Evolutionary conservation across 2,329 filamentous ascomycete species (phyloP).

Genomic region (Colletotrichum trifolii): DNA sequence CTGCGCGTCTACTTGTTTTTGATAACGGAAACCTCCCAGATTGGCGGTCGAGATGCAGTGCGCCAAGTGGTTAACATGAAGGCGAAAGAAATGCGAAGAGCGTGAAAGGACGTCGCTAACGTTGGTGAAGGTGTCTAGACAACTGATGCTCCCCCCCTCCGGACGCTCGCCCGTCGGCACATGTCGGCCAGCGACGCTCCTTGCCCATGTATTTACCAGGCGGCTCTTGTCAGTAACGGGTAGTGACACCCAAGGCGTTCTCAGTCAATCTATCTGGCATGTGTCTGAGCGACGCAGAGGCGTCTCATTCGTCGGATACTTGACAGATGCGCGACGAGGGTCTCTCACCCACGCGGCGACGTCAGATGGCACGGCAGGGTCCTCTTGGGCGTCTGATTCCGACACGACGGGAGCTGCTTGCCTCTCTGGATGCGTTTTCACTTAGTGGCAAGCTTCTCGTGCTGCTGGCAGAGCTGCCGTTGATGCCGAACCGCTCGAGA

Average conservation of each 20-base stretch:
- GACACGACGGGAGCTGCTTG: background rate
- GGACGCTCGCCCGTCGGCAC: too few relatives aligned
- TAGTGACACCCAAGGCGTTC: background rate
- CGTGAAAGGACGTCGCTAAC: background rate
- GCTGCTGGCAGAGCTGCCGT: too few relatives aligned
- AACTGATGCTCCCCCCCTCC: too few relatives aligned
- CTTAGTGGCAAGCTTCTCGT: too few relatives aligned
- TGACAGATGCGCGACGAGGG: conserved; percentile 11
- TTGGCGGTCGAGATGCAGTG: background rate
- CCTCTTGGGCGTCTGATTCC: background rate
- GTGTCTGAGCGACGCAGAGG: conserved; percentile 1
- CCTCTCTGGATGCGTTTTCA: too few relatives aligned
- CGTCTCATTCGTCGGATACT: conserved; percentile 19
- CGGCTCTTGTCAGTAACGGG: background rate
- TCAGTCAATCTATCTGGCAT: conserved; percentile 28
- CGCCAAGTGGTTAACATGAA: background rate
- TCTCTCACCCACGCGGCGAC: background rate
- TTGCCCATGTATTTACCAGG: background rate
- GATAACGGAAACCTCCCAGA: background rate
- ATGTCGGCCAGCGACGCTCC: background rate
- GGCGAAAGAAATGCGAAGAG: too few relatives aligned
- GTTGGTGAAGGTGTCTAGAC: background rate
- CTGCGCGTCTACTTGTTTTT: background rate
- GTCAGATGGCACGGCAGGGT: background rate
- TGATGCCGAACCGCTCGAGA: too few relatives aligned